Conservation (phyloP, 208 protist genomes). For the Wallacemonas sp. region DNA sequence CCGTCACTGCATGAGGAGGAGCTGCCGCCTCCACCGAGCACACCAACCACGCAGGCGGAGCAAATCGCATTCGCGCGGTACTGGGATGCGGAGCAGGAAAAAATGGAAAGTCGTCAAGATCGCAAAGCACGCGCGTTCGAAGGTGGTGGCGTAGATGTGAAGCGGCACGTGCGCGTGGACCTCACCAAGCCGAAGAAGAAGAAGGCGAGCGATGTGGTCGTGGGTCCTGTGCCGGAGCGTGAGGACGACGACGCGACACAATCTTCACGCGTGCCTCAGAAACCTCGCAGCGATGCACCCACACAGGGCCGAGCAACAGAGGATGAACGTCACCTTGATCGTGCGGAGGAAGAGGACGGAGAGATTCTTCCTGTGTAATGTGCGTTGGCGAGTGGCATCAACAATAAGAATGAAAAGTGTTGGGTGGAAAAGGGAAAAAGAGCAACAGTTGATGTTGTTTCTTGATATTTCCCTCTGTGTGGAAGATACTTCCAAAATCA, state of each 20-base stretch:
- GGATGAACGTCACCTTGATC: not conserved
- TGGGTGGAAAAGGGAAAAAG: not conserved
- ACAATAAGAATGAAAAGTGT: not conserved
- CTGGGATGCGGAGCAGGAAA: constrained; percentile 15
- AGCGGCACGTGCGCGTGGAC: constrained; percentile 2
- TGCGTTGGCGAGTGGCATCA: not conserved
- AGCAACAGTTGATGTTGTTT: constrained; percentile 9
- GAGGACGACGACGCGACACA: too few relatives aligned
- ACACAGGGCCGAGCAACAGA: not conserved
- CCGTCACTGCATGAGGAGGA: constrained; percentile 17
- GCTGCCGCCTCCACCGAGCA: constrained; percentile 34
- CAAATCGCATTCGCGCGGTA: constrained; percentile 20
- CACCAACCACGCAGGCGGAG: constrained; percentile 24
- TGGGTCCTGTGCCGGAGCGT: too few relatives aligned
- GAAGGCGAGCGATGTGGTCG: not conserved
- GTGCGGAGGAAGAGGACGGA: constrained; percentile 2
- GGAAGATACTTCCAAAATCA: not conserved
- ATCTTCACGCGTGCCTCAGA: too few relatives aligned
- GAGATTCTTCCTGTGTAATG: constrained; percentile 3
- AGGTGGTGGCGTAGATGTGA: constrained; percentile 7
- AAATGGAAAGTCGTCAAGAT: not conserved
- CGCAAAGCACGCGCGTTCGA: not conserved
- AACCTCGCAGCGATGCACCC: too few relatives aligned
- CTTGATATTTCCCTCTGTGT: not conserved
- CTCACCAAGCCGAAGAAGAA: not conserved